Conservation (phyloP, 257 asterid genomes). For the Forsythia viridissima region DNA sequence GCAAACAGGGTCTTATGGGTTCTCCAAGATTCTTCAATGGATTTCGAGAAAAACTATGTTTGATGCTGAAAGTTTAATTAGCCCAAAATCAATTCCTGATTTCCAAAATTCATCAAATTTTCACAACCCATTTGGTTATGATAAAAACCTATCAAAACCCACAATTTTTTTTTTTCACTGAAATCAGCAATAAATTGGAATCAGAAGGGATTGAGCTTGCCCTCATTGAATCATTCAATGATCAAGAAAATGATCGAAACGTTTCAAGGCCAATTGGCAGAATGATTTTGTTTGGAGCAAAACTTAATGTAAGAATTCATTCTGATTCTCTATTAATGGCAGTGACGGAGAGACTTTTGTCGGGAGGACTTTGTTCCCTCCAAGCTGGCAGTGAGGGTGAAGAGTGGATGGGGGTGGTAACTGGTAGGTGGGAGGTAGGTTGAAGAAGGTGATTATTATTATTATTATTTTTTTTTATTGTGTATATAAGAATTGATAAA, state of each 20-base stretch:
- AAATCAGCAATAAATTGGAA: conserved; percentile 23
- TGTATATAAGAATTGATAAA: too few species aligned
- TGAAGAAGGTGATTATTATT: too few species aligned
- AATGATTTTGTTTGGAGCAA: too few species aligned
- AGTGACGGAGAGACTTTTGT: too few species aligned
- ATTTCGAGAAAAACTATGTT: conserved; percentile 33
- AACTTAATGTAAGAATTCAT: too few species aligned
- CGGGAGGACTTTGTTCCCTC: too few species aligned
- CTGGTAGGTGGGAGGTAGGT: too few species aligned
- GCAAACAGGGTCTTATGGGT: conserved; percentile 40
- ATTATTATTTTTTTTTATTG: too few species aligned
- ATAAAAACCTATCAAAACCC: conserved; percentile 22
- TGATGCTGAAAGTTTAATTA: conserved; percentile 38
- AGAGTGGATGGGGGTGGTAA: too few species aligned
- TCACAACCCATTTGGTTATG: conserved; percentile 51
- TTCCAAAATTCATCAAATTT: conserved; percentile 40
- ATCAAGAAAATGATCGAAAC: conserved; percentile 4
- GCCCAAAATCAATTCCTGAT: conserved; percentile 79
- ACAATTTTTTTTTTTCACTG: neutral
- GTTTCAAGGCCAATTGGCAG: conserved; percentile 39
- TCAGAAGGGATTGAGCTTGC: conserved; percentile 73
- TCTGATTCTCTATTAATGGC: too few species aligned
- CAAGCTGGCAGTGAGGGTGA: too few species aligned
- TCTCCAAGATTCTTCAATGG: conserved; percentile 72
- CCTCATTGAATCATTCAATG: conserved; percentile 51